These are phyloP conservation scores for Tilletia indica DNA, from an alignment of 1,284 basidiomycete species.

Conservation along the genomic window DNA sequence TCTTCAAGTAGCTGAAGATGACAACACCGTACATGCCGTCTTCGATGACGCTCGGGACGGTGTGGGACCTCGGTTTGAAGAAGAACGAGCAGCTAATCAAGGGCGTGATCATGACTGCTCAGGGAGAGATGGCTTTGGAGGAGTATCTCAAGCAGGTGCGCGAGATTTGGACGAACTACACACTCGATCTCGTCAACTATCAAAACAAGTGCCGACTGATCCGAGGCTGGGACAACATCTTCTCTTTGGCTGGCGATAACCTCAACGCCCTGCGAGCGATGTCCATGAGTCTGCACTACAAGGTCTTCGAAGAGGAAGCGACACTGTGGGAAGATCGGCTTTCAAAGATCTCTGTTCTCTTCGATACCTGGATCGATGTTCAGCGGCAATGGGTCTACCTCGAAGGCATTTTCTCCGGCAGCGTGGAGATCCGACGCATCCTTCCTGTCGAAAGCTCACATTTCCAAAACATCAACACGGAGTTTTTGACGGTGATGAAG, in stretches of 20 bases:
- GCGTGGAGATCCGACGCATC: conserved; percentile 78
- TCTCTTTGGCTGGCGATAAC: conserved; percentile 61
- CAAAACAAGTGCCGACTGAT: conserved; percentile 98
- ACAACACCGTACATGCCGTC: conserved; percentile 53
- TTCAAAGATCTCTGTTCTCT: conserved; percentile 66
- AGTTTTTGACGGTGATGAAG: conserved; percentile 98
- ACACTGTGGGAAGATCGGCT: conserved; percentile 57
- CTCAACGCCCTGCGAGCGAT: conserved; percentile 92
- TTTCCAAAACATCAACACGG: conserved; percentile 97
- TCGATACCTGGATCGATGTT: conserved; percentile 99
- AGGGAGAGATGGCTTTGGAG: conserved; percentile 71
- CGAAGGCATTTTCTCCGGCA: conserved; percentile 98
- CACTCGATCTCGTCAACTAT: conserved; percentile 93
- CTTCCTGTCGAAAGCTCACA: conserved; percentile 94
- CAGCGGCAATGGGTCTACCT: conserved; percentile 99
- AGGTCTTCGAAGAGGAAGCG: conserved; percentile 58
- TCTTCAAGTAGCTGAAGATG: conserved; percentile 82
- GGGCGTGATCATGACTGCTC: conserved; percentile 93
- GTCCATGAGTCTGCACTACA: conserved; percentile 59
- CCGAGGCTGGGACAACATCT: conserved; percentile 83
- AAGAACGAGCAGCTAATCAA: conserved; percentile 86
- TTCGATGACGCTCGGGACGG: conserved; percentile 91
- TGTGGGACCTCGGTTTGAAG: conserved; percentile 95
- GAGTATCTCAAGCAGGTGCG: conserved; percentile 67
- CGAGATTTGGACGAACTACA: conserved; percentile 94